A percentile compares a stretch with the other conserved stretches of the same genome.
Conservation (phyloP, 179 eudicot genomes). For the Beta corolliflora region DNA sequence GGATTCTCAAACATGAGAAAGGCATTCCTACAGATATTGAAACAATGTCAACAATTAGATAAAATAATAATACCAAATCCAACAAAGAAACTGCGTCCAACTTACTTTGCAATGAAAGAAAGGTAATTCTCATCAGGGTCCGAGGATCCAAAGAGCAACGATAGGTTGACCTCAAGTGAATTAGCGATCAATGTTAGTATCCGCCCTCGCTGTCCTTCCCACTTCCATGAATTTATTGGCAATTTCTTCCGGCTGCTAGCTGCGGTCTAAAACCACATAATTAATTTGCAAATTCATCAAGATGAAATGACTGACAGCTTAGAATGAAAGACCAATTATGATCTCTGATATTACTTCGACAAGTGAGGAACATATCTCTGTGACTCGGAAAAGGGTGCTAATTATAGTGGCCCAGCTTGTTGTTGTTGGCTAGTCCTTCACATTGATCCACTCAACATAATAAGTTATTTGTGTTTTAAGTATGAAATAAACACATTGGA, state of each 20-base stretch:
- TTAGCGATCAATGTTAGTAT: conserved; percentile 80
- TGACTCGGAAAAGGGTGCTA: neutral
- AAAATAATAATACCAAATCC: conserved; percentile 1
- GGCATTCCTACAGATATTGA: conserved; percentile 53
- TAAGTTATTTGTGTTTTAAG: neutral
- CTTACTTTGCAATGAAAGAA: conserved; percentile 87
- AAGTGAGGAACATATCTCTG: neutral
- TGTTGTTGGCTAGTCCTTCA: neutral
- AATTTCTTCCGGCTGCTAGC: conserved; percentile 71
- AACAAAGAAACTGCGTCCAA: neutral
- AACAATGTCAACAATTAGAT: conserved; percentile 15
- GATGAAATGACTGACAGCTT: neutral
- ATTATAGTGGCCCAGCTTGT: neutral
- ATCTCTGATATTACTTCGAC: too few relatives aligned
- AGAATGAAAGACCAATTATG: neutral
- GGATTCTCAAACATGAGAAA: conserved; percentile 83
- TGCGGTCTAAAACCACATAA: conserved; percentile 46
- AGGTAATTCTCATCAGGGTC: conserved; percentile 90
- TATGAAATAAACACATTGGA: neutral
- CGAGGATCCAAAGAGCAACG: conserved; percentile 85
- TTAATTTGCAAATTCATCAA: conserved; percentile 11
- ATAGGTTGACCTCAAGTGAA: conserved; percentile 87
- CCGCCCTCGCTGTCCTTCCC: conserved; percentile 82
- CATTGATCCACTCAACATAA: neutral
- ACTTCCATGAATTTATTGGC: conserved; percentile 78